Conservation (phyloP, 148 eudicot species). For the Polygonum maritimum region DNA sequence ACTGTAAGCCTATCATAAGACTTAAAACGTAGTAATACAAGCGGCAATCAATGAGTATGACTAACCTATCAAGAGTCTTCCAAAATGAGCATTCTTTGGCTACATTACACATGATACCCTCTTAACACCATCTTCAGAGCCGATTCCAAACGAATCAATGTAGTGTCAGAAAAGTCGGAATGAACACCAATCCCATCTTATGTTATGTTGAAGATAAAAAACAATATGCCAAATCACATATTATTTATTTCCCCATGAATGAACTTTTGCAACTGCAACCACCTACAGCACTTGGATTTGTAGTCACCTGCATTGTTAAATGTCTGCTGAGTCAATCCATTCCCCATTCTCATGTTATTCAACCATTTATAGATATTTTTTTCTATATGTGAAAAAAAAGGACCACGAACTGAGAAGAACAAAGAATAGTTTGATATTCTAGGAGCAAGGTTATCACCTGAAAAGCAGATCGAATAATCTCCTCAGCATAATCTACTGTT, state of each 20-base stretch:
- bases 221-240: neutral
- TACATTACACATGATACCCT: neutral
- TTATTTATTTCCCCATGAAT: constrained; percentile 59
- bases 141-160: neutral
- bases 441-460: constrained; percentile 38
- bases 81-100: neutral
- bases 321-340: neutral
- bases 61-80: neutral
- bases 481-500: constrained; percentile 94
- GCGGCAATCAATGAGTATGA: constrained; percentile 2
- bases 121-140: neutral
- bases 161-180: neutral
- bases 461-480: constrained; percentile 93
- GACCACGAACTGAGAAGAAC: no score
- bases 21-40: neutral
- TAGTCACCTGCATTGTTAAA: constrained; percentile 49
- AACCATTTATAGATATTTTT: neutral
- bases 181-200: constrained; percentile 5
- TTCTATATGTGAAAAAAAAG: no score
- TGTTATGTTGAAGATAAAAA: neutral
- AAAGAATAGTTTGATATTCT: neutral
- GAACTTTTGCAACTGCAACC: constrained; percentile 95
- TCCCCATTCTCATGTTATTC: neutral
- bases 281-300: constrained; percentile 92
- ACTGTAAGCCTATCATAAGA: neutral